phyloP scores from a whole-genome alignment of 495 filamentous ascomycete genomes.

The Xylaria sp. region DNA sequence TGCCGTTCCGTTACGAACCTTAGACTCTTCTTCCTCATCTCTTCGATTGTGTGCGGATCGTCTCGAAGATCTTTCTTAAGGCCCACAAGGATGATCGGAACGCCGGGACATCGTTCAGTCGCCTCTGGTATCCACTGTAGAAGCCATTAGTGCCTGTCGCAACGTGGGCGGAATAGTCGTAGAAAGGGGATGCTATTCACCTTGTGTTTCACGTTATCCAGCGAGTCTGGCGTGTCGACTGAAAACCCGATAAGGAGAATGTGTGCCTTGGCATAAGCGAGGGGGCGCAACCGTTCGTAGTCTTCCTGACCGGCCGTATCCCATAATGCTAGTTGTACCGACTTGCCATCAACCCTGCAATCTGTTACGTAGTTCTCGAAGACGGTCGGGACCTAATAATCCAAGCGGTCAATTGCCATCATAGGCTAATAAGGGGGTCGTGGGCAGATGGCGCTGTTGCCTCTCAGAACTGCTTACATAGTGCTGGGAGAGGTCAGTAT shows the following conservation, averaged over 20 bases:
- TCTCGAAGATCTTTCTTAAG: slow-evolving; percentile 98
- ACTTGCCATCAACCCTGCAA: slow-evolving; percentile 96
- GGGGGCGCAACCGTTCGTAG: slow-evolving; percentile 91
- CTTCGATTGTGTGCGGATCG: slow-evolving; percentile 90
- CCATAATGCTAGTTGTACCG: slow-evolving; percentile 97
- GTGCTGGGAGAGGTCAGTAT: slow-evolving; percentile 57
- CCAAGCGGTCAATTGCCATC: slow-evolving; percentile 30
- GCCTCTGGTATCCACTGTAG: slow-evolving; percentile 95
- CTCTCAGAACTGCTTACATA: slow-evolving; percentile 64
- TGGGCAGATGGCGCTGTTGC: background rate
- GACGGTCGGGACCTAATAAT: slow-evolving; percentile 87
- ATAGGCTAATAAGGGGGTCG: slow-evolving; percentile 42
- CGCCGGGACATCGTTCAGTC: slow-evolving; percentile 87
- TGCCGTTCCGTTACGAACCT: slow-evolving; percentile 83
- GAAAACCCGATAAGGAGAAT: slow-evolving; percentile 97
- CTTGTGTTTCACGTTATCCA: slow-evolving; percentile 99
- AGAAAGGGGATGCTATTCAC: slow-evolving; percentile 54
- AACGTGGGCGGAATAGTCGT: background rate
- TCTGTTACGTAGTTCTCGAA: slow-evolving; percentile 99
- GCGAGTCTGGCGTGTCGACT: slow-evolving; percentile 91
- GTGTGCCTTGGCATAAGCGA: slow-evolving; percentile 97
- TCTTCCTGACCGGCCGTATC: slow-evolving; percentile 99
- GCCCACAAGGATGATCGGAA: slow-evolving; percentile 96
- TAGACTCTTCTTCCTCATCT: slow-evolving; percentile 94
- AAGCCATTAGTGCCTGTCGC: slow-evolving; percentile 10